phyloP scores from a whole-genome alignment of 106 monocot species.

The Alisma plantagoaquatica region DNA sequence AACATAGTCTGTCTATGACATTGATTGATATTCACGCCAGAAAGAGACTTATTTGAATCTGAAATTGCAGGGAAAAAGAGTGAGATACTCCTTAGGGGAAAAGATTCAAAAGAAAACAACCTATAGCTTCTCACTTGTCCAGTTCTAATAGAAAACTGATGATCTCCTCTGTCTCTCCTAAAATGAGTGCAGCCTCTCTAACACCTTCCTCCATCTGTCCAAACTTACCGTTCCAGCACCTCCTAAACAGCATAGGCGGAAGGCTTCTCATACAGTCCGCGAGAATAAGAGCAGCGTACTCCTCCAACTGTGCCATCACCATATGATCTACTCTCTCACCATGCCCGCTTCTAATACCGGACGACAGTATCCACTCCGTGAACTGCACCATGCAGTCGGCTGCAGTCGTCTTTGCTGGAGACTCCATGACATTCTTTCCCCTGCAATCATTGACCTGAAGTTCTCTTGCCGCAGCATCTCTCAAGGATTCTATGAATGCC shows the following conservation, averaged over 20 bases:
- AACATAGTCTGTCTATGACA: too few species aligned
- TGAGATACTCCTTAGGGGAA: too few species aligned
- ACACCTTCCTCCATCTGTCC: constrained; percentile 1
- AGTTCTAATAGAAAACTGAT: too few species aligned
- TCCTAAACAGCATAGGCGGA: neutral
- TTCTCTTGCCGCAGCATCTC: neutral
- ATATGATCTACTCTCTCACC: neutral
- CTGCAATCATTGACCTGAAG: neutral
- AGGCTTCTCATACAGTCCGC: constrained; percentile 3
- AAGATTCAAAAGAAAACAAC: too few species aligned
- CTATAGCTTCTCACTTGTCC: too few species aligned
- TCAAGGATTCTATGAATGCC: neutral
- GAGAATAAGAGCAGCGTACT: neutral
- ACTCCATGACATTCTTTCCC: neutral
- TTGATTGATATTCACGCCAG: too few species aligned
- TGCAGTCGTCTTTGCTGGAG: neutral
- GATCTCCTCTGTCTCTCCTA: constrained; percentile 4
- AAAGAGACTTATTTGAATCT: too few species aligned
- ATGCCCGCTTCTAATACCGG: neutral
- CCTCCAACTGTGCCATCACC: neutral
- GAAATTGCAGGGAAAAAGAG: too few species aligned
- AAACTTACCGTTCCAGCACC: neutral
- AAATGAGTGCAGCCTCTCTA: constrained; percentile 3
- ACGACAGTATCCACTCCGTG: neutral
- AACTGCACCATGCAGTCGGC: neutral